Conservation (phyloP, 805 yeast species). For the Candida koratica region DNA sequence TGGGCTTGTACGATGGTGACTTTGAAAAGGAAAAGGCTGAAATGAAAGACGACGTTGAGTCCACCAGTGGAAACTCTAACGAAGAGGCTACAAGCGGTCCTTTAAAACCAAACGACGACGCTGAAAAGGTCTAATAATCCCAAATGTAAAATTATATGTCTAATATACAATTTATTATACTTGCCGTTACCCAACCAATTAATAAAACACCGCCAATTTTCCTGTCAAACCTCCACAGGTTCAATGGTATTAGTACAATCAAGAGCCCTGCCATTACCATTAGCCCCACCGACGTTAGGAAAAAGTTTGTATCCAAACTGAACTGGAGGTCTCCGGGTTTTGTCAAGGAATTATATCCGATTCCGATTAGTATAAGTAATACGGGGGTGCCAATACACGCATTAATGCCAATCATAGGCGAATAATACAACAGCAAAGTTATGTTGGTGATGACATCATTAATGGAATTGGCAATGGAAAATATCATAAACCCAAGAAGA, state of each 20-base stretch:
- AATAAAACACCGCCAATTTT: slow-evolving; percentile 25
- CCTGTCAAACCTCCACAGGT: slow-evolving; percentile 32
- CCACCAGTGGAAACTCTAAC: slow-evolving; percentile 10
- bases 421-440: slow-evolving; percentile 40
- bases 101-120: slow-evolving; percentile 7
- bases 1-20: slow-evolving; percentile 51
- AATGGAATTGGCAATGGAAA: slow-evolving; percentile 49
- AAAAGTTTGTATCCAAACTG: slow-evolving; percentile 21
- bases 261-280: slow-evolving; percentile 21
- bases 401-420: slow-evolving; percentile 41
- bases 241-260: slow-evolving; percentile 27
- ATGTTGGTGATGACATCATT: slow-evolving; percentile 51
- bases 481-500: slow-evolving; percentile 44
- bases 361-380: slow-evolving; percentile 45
- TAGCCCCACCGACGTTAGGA: slow-evolving; percentile 24
- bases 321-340: slow-evolving; percentile 18
- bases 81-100: slow-evolving; percentile 9
- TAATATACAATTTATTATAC: slow-evolving; percentile 17
- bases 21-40: slow-evolving; percentile 37
- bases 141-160: background rate
- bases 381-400: slow-evolving; percentile 56
- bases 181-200: slow-evolving; percentile 18
- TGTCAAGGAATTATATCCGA: slow-evolving; percentile 44
- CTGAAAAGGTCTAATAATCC: slow-evolving; percentile 10
- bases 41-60: slow-evolving; percentile 23